A percentile compares a stretch with the other conserved stretches of the same genome.
These are phyloP conservation scores for Colletotrichum gloeosporioides DNA, from an alignment of 2,329 filamentous ascomycete species.

Conservation along the genomic window DNA sequence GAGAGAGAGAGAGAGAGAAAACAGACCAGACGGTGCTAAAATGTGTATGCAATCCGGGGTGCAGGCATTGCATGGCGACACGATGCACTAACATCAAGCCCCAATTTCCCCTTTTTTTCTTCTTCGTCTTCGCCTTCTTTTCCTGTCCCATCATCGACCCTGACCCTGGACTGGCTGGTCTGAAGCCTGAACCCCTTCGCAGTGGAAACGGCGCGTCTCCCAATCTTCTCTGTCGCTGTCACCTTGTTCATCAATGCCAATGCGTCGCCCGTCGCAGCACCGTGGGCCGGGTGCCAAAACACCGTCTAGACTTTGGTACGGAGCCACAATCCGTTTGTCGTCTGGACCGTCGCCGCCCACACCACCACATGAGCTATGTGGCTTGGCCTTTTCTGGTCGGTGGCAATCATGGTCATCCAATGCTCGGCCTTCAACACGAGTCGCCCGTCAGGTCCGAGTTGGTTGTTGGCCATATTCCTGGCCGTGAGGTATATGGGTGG, in stretches of 20 bases:
- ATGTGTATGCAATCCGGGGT: not conserved
- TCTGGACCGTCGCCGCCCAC: not conserved
- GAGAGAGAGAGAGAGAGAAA: not conserved
- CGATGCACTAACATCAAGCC: not conserved
- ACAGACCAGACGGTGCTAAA: not conserved
- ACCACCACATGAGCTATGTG: constrained; percentile 3
- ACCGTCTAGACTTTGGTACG: not conserved
- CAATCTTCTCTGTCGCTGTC: constrained; percentile 8
- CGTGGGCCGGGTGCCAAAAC: not conserved
- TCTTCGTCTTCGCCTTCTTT: not conserved
- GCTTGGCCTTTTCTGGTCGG: not conserved
- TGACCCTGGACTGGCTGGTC: not conserved
- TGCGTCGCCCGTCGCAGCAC: not conserved
- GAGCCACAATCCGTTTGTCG: constrained; percentile 8
- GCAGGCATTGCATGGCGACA: constrained; percentile 4
- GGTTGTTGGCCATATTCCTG: not conserved
- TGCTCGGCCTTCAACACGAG: not conserved
- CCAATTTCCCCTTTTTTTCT: constrained; percentile 14
- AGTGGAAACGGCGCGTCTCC: not conserved
- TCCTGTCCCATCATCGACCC: not conserved
- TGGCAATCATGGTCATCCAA: not conserved
- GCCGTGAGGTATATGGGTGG: not conserved
- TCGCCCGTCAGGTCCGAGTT: not conserved
- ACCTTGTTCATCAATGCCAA: constrained; percentile 8
- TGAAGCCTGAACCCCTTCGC: not conserved